phyloP scores from a whole-genome alignment of 768 basidiomycete species.

The Ramaria sp. region DNA sequence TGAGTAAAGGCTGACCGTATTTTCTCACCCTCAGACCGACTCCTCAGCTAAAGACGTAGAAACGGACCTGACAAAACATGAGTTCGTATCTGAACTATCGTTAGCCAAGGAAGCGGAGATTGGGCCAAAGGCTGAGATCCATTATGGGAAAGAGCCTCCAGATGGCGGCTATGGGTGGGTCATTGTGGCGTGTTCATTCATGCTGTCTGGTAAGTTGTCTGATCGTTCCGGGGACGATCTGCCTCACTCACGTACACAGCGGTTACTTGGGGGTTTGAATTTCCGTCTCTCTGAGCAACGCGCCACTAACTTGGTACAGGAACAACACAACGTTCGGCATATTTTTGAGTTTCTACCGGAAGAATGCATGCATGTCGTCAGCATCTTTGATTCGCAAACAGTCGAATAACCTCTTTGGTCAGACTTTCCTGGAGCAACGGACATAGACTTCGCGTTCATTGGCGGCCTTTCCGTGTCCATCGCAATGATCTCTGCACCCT shows the following conservation, averaged over 20 bases:
- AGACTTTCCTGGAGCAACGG: constrained; percentile 14
- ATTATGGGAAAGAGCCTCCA: constrained; percentile 8
- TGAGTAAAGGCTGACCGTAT: no score
- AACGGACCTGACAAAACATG: no score
- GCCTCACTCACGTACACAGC: background rate
- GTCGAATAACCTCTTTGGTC: background rate
- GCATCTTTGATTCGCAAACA: background rate
- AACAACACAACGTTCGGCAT: background rate
- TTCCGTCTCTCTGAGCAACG: background rate
- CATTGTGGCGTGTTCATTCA: constrained; percentile 17
- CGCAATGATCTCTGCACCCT: constrained; percentile 14
- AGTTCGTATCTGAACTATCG: no score
- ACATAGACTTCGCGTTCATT: constrained; percentile 15
- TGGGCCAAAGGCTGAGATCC: no score
- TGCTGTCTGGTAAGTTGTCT: constrained; percentile 16
- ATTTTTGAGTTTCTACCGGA: background rate
- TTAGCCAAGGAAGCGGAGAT: no score
- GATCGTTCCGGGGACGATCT: background rate
- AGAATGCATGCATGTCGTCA: background rate
- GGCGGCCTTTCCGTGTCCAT: constrained; percentile 15
- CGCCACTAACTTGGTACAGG: background rate
- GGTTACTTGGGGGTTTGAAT: constrained; percentile 3
- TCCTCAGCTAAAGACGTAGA: no score
- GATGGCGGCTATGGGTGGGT: constrained; percentile 29
- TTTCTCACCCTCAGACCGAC: no score